phyloP scores from a whole-genome alignment of 352 stramenopile genomes.

The Phytophthora tubulina region DNA sequence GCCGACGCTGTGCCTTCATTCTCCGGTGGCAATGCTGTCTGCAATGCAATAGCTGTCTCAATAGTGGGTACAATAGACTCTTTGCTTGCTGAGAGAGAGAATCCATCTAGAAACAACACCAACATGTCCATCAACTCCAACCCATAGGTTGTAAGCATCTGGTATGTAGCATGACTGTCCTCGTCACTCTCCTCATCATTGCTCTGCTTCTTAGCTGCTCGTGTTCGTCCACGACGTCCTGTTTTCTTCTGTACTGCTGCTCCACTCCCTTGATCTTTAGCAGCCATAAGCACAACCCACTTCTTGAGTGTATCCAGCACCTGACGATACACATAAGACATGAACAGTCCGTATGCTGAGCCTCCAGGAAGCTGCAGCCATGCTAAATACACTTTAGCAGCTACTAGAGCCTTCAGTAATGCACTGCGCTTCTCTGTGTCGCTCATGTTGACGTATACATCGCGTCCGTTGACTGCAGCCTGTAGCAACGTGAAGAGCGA shows the following conservation, averaged over 20 bases:
- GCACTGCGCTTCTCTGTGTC: constrained; percentile 49
- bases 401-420: constrained; percentile 71
- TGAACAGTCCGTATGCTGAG: constrained; percentile 85
- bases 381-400: constrained; percentile 77
- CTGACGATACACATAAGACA: constrained; percentile 87
- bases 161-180: constrained; percentile 27
- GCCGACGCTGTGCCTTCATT: constrained; percentile 52
- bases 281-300: constrained; percentile 61
- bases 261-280: constrained; percentile 13
- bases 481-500: constrained; percentile 74
- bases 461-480: constrained; percentile 64
- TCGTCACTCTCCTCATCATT: constrained; percentile 47
- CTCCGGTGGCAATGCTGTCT: constrained; percentile 49
- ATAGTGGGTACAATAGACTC: constrained; percentile 84
- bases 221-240: constrained; percentile 17
- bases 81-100: constrained; percentile 69
- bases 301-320: constrained; percentile 85
- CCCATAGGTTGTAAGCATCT: constrained; percentile 63
- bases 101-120: constrained; percentile 61
- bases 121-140: constrained; percentile 72
- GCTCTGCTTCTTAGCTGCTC: constrained; percentile 21
- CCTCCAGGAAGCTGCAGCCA: constrained; percentile 88
- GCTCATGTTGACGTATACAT: constrained; percentile 56
- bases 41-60: constrained; percentile 68
- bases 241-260: constrained; percentile 8